Evolutionary conservation across 2,329 filamentous ascomycete genomes (phyloP).

Genomic region (Sclerotinia nivalis): DNA sequence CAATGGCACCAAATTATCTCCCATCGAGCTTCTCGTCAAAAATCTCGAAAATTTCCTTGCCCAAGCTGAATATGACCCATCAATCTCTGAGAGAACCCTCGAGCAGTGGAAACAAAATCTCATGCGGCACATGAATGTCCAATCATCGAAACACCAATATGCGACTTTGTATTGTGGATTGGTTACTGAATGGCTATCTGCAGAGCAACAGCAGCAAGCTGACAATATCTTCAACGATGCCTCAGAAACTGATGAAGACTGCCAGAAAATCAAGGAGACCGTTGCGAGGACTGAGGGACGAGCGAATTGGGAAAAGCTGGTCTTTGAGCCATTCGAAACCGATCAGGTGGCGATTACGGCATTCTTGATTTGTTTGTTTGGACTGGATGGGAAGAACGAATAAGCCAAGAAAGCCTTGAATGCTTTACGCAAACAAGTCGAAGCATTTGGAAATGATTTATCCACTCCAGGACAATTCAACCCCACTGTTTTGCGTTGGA

Average conservation of each 20-base stretch:
- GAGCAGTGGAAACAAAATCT: constrained; percentile 50
- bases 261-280: constrained; percentile 45
- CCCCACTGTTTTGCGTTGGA: constrained; percentile 45
- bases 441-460: constrained; percentile 41
- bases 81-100: constrained; percentile 50
- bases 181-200: constrained; percentile 55
- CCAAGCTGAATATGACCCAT: constrained; percentile 55
- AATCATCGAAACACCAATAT: constrained; percentile 56
- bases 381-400: constrained; percentile 38
- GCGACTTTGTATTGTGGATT: constrained; percentile 57
- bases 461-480: constrained; percentile 44
- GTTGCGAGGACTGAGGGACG: constrained; percentile 48
- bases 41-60: constrained; percentile 55
- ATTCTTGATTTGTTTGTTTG: constrained; percentile 56
- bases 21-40: constrained; percentile 35
- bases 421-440: constrained; percentile 45
- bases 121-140: constrained; percentile 49
- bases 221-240: not conserved
- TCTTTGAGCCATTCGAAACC: constrained; percentile 52
- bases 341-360: constrained; percentile 48
- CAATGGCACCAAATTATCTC: constrained; percentile 22
- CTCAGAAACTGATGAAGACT: not conserved
- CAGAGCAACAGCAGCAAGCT: constrained; percentile 28
- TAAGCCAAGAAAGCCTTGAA: constrained; percentile 47
- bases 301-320: constrained; percentile 55